Base-by-base conservation (phyloP, 129 eudicot species). In the Flaveria ramosissima region DNA sequence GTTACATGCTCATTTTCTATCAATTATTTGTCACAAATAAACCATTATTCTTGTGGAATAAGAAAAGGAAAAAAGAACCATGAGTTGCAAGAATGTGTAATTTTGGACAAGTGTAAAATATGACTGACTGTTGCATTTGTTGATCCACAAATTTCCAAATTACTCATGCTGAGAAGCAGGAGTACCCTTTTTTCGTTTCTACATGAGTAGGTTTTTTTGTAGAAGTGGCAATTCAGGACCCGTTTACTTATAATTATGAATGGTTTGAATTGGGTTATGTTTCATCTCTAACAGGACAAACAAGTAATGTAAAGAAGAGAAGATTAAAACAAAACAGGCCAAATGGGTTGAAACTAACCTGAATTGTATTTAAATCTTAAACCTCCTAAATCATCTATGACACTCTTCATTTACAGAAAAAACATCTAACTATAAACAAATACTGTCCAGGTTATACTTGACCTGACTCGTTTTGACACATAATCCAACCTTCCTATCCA, bases 1-100 rank as follows among this genome's bases (percentile, higher is more conserved):
- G 99, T 94, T 26, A 67, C 3, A 36, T 61, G 2, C 68, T 57
- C 39, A 52, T 74, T 50, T 72, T 56, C 61, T 68, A 46, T 52
- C 55, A 45, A 26, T 56, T 42, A 39, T 39, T 20, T 43, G 46
- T 52, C 52, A 17, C 36, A 48, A 11, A 26, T 50, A 62, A 61
- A 45, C 59, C 19, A 30, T n/a, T 9, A 11, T 26, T 62, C 71
- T 30, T 12, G 21, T 61, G 32, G 46, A 62, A 61, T 13, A 62
- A 59, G 71, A 62, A 20, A 45, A 9, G 51, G 26, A 45, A 13
- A 64, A 74, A 62, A 45, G 62, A 47, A 62, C 47, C 17, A 6
- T 39, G n/a, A 20, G 27, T 47, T 24, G 21, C 16, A 57, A 74
- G 43, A 41, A 64, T 47, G 47, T 27, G 50, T 9, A 27, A 12